These are phyloP conservation scores for Nicotiana benthamiana DNA, from an alignment of 257 asterid species.

Conservation along the genomic window DNA sequence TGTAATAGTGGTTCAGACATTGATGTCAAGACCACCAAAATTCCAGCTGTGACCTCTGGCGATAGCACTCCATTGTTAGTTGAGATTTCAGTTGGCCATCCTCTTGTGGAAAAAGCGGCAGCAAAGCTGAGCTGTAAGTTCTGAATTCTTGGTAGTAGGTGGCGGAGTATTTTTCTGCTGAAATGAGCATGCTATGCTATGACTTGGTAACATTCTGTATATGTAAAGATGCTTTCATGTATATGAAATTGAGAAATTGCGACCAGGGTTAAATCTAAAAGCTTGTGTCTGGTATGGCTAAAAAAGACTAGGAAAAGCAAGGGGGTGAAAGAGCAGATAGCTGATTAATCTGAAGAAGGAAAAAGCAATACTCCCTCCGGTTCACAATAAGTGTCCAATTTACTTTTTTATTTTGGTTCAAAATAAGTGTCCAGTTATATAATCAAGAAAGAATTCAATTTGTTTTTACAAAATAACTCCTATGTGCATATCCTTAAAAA, in stretches of 20 bases:
- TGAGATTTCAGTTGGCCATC: conserved; percentile 25
- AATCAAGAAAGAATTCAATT: no score
- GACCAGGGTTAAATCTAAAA: background rate
- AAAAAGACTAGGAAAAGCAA: background rate
- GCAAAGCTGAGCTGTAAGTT: conserved; percentile 48
- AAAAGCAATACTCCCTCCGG: no score
- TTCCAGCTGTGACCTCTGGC: conserved; percentile 17
- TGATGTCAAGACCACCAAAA: conserved; percentile 29
- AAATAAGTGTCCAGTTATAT: no score
- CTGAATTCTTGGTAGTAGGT: background rate
- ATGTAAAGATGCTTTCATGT: background rate
- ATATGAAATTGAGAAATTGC: background rate
- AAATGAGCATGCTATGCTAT: background rate
- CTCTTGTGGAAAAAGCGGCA: conserved; percentile 51
- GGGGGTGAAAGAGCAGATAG: background rate
- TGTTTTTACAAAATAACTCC: no score
- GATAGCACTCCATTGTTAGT: conserved; percentile 37
- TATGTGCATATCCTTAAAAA: no score
- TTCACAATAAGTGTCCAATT: no score
- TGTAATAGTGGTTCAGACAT: conserved; percentile 24
- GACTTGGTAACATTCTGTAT: background rate
- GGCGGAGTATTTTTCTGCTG: background rate
- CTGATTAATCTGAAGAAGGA: background rate
- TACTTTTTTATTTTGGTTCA: no score
- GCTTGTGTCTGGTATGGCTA: background rate